Base-by-base conservation (phyloP, 768 basidiomycete species). In the Boletus sensibilis region DNA sequence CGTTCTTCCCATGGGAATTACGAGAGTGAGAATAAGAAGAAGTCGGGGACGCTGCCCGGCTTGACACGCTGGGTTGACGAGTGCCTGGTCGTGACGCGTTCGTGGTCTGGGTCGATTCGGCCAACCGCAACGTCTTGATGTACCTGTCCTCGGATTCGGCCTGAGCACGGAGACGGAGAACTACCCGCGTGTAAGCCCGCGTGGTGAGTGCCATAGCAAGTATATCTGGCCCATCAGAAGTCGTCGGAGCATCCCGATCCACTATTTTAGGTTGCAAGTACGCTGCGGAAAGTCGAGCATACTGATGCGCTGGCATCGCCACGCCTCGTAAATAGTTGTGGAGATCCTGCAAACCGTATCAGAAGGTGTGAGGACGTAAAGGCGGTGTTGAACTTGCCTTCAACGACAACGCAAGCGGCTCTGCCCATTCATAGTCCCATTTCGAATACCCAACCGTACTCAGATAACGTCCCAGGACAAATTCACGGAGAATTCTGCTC, bases 271-370 rank as follows among this genome's bases (percentile, higher is more conserved):
- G 78, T 49, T 85, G 83, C 53, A 90, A 74, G 60, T 85, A 84
- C 27, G 79, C 68, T 6, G 75, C 75, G 2, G 90, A 82, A 34
- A 83, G 76, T 5, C 82, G 79, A 1, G 84, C 78, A 60, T 88
- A 92, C 58, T 88, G 83, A 59, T 92, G 86, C 4, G 80, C 79
- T 8, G 92, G 91, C 25, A 88, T 81, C 6, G 84, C 85, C 5
- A 92, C 86, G 3, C 89, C 89, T 44, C 84, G 80, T 82, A 92
- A 85, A 63, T 92, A 94, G 50, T 87, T 81, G 64, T 82, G 82
- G 39, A 94, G 77, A 70, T 94, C 91, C 88, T 92, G 62, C 8
- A 16, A 45, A 16, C 52, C 56, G 33, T 39, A 57, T 68, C 23
- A 67, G 57, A 10, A 33, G 3, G 11, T 39, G 52, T 11, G 7